Conservation (phyloP, 2,329 filamentous ascomycete genomes). For the Diaporthe citriasiana region DNA sequence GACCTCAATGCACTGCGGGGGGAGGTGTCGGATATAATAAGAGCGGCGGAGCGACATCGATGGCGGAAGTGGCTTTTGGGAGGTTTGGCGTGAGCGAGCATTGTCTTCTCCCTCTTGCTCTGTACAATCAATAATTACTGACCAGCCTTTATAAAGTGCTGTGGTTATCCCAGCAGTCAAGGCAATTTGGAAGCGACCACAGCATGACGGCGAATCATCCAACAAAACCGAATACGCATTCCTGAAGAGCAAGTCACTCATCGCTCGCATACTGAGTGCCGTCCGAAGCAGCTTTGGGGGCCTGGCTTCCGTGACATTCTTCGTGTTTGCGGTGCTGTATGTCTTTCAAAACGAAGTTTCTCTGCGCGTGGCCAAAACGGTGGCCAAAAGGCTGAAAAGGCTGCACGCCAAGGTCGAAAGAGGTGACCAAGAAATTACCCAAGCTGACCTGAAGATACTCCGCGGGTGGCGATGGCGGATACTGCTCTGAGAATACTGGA, state of each 20-base stretch:
- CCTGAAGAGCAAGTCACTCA: conserved; percentile 62
- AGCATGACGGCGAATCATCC: conserved; percentile 54
- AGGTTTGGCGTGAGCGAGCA: conserved; percentile 61
- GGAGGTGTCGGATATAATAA: conserved; percentile 60
- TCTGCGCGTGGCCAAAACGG: conserved; percentile 66
- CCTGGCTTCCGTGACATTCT: conserved; percentile 65
- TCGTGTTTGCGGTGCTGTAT: conserved; percentile 70
- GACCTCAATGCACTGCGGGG: conserved; percentile 61
- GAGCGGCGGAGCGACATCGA: conserved; percentile 61
- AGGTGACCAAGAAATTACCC: conserved; percentile 60
- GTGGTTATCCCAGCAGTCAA: conserved; percentile 67
- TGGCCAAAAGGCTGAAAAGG: conserved; percentile 64
- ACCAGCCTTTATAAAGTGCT: conserved; percentile 53
- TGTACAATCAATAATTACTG: not conserved
- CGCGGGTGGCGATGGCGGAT: conserved; percentile 71
- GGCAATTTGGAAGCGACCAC: conserved; percentile 63
- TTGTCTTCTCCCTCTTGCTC: too few species aligned
- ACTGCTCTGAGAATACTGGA: conserved; percentile 53
- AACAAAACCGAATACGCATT: conserved; percentile 73
- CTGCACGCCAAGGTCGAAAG: conserved; percentile 63
- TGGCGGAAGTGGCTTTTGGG: conserved; percentile 69
- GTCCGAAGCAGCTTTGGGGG: conserved; percentile 58
- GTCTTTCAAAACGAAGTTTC: conserved; percentile 72
- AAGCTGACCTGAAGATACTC: conserved; percentile 64
- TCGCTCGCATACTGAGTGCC: conserved; percentile 63